A percentile compares a stretch with the other conserved stretches of the same genome.
Evolutionary conservation across 169 alveolate genomes (phyloP).

Genomic region (Plasmodium billcollinsi): DNA sequence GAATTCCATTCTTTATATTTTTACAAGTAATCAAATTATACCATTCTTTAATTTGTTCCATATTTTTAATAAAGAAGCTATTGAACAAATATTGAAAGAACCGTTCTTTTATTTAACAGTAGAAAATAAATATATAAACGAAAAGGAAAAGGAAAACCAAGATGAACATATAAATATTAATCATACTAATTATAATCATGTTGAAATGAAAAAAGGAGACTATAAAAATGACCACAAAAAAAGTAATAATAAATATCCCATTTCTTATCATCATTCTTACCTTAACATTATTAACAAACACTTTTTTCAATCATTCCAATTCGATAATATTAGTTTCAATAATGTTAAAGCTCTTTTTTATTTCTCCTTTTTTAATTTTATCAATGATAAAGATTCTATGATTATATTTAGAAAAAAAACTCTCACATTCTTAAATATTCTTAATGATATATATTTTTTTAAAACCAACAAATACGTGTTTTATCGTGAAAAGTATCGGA

Average conservation of each 20-base stretch:
- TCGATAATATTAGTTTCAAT: conserved; percentile 16
- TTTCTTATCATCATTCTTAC: too few species aligned
- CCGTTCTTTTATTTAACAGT: conserved; percentile 52
- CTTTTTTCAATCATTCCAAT: conserved; percentile 38
- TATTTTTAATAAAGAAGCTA: conserved; percentile 12
- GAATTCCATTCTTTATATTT: conserved; percentile 27
- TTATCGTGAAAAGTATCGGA: neutral
- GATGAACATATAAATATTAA: neutral
- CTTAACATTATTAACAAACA: neutral
- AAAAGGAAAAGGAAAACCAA: neutral
- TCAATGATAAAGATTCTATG: conserved; percentile 15
- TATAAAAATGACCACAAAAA: neutral
- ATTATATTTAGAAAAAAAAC: conserved; percentile 28
- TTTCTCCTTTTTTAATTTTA: conserved; percentile 43
- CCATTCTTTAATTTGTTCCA: conserved; percentile 37
- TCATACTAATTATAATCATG: neutral
- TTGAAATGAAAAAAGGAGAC: neutral
- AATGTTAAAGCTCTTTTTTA: conserved; percentile 60
- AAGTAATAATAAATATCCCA: neutral
- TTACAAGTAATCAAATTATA: conserved; percentile 31
- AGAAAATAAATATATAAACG: neutral
- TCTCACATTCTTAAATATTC: conserved; percentile 23
- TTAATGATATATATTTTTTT: conserved; percentile 48
- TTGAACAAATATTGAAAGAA: conserved; percentile 23
- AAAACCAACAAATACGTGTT: conserved; percentile 4